phyloP scores from a whole-genome alignment of 306 rosid species.

The Castanopsis chinensis region DNA sequence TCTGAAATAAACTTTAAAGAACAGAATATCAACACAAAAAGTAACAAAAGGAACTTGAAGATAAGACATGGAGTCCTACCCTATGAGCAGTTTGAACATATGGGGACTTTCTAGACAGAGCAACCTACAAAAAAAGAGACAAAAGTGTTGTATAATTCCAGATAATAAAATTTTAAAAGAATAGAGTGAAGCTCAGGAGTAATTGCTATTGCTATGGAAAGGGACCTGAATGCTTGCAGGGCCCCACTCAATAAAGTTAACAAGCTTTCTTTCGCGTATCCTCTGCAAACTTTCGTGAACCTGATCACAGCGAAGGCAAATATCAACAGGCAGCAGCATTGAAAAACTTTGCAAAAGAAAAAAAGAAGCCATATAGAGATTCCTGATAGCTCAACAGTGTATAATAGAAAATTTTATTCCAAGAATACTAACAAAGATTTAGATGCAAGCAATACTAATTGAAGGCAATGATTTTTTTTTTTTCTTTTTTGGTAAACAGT shows the following conservation, averaged over 20 bases:
- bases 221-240: conserved; percentile 98
- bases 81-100: conserved; percentile 97
- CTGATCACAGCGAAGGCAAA: conserved; percentile 44
- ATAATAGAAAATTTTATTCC: neutral
- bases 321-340: conserved; percentile 15
- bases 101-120: conserved; percentile 97
- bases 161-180: conserved; percentile 7
- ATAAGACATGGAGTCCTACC: conserved; percentile 39
- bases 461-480: neutral
- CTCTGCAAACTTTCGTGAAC: conserved; percentile 99
- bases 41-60: neutral
- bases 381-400: neutral
- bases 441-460: neutral
- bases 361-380: neutral
- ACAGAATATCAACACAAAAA: conserved; percentile 1
- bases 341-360: conserved; percentile 8
- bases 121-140: conserved; percentile 56
- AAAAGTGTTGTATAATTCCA: conserved; percentile 8
- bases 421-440: neutral
- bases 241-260: conserved; percentile 99
- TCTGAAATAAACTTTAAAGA: neutral
- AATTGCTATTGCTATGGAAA: conserved; percentile 17
- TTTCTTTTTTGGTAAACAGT: neutral
- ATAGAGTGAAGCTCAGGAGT: conserved; percentile 14
- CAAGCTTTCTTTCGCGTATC: conserved; percentile 97